Conservation (phyloP, 139 green algal species). For the Bryopsis sp. region DNA sequence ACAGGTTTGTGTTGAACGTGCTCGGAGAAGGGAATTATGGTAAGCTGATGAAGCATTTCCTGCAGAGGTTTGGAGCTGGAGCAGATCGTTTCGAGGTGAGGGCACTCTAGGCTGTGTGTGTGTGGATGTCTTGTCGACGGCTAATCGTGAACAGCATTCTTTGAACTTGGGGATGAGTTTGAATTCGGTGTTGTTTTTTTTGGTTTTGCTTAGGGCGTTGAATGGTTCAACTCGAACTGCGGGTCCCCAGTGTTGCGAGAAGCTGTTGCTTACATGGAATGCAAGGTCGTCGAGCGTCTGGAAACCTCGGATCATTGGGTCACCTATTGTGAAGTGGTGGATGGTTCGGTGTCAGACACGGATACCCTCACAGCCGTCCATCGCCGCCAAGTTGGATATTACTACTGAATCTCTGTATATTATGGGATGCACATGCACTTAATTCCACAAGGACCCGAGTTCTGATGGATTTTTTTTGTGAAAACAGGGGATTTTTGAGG, state of each 20-base stretch:
- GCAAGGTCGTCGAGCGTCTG: conserved; percentile 77
- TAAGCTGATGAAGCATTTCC: conserved; percentile 81
- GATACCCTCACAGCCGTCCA: conserved; percentile 80
- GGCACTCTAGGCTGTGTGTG: background rate
- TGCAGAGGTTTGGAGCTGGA: conserved; percentile 74
- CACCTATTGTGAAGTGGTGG: conserved; percentile 70
- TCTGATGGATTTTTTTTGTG: no score
- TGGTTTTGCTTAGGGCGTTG: no score
- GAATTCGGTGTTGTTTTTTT: no score
- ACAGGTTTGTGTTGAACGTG: conserved; percentile 91
- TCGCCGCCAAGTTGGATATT: conserved; percentile 80
- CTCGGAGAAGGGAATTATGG: conserved; percentile 70
- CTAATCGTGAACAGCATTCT: no score
- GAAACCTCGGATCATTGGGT: conserved; percentile 95
- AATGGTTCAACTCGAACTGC: conserved; percentile 23
- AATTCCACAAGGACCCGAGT: no score
- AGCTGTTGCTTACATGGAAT: conserved; percentile 83
- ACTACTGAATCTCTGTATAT: no score
- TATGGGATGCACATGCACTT: no score
- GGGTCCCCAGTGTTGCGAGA: conserved; percentile 48
- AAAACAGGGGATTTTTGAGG: no score
- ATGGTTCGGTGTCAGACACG: conserved; percentile 61
- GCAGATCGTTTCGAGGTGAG: conserved; percentile 82
- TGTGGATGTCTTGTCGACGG: background rate
- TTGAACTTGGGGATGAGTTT: no score